Evolutionary conservation across 768 basidiomycete genomes (phyloP), one percentile per base, ranked within the genome.

Genomic region (Psilocybe azurescens): DNA sequence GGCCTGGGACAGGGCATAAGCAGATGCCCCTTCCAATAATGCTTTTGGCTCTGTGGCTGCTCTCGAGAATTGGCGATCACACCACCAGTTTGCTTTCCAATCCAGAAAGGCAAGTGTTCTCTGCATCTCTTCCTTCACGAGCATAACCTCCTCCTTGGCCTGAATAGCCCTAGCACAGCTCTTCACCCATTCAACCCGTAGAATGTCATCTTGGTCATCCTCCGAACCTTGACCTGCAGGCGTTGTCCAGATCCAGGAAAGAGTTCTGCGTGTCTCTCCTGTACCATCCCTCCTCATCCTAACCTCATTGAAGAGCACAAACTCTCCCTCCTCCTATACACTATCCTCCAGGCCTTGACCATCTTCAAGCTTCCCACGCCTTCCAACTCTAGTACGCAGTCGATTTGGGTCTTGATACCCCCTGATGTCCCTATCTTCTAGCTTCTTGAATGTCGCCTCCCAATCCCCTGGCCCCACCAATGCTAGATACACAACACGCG

Each of bases 291-390:
- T 18, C 11, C 49, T 44, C 8, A 29, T 14, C 5, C 63, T 57
- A 6, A 20, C n/a, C 16, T 65, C 16, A 6, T 33, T 30, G 8
- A 49, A 29, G 16, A 53, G 52, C 41, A 5, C n/a, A 10, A 29
- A 13, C 3, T 47, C 20, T 0, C 44, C 47, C n/a, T 51, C 48
- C 9, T 60, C 39, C 36, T 9, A 3, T n/a, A 18, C 52, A 53
- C 3, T 7, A 7, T 18, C 52, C 29, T 11, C 29, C n/a, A 14
- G 10, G 6, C 13, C 41, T 39, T 66, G 64, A 5, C 20, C 55
- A 51, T 67, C 66, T 30, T 71, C 69, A 4, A 68, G 62, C 0
- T 65, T 70, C 3, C 13, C 77, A 64, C 14, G 66, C 65, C n/a
- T 60, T 2, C 58, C 58, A 1, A 9, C n/a, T 24, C 33, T 10